phyloP scores from a whole-genome alignment of 148 eudicot genomes.

The Camellia sinensis region DNA sequence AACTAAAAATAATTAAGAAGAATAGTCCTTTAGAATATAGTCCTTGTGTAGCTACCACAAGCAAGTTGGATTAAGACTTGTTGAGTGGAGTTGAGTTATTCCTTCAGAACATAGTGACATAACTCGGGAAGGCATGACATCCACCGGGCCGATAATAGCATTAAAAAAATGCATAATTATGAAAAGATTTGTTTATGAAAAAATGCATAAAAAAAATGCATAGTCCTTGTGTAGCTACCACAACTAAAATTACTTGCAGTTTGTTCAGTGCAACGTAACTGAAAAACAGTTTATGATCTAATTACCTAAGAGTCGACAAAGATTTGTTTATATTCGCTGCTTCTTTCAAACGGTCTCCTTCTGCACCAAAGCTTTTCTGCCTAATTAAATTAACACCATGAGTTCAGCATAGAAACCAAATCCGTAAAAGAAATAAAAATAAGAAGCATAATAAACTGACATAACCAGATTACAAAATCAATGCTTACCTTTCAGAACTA shows the following conservation, averaged over 20 bases:
- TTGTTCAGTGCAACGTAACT: conserved; percentile 1
- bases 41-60: not conserved
- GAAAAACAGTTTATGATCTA: not conserved
- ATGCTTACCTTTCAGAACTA: conserved; percentile 65
- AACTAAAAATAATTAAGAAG: not conserved
- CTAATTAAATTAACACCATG: conserved; percentile 25
- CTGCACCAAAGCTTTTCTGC: conserved; percentile 74
- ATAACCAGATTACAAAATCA: not conserved
- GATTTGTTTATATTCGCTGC: conserved; percentile 72
- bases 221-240: no score
- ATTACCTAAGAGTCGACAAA: conserved; percentile 65
- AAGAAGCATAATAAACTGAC: conserved; percentile 12
- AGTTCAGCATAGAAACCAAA: conserved; percentile 14
- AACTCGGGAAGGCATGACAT: not conserved
- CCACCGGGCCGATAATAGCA: not conserved
- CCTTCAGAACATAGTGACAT: not conserved
- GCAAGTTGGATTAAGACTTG: not conserved
- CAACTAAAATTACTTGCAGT: conserved; percentile 4
- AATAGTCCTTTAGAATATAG: not conserved
- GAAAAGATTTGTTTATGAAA: no score
- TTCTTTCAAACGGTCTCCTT: conserved; percentile 69
- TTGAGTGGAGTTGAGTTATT: not conserved
- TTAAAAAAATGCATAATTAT: not conserved
- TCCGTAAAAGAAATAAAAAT: not conserved
- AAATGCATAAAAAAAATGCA: no score